phyloP scores from a whole-genome alignment of 2,329 filamentous ascomycete species.

The Ascochyta pisi region DNA sequence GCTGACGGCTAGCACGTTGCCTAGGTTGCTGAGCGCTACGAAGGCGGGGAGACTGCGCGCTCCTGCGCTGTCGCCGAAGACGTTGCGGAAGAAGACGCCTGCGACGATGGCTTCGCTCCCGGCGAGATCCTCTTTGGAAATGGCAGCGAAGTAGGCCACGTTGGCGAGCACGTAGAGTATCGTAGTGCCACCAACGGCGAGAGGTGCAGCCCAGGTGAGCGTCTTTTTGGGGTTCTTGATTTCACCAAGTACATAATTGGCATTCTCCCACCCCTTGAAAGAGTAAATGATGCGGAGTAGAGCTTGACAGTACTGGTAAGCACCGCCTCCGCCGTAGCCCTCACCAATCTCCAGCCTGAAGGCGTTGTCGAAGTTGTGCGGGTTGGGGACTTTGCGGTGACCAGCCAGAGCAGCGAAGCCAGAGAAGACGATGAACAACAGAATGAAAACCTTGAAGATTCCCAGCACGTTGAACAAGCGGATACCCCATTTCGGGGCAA shows the following conservation, averaged over 20 bases:
- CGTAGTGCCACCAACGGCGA: conserved; percentile 65
- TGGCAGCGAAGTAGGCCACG: conserved; percentile 70
- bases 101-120: conserved; percentile 67
- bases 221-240: conserved; percentile 63
- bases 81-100: conserved; percentile 66
- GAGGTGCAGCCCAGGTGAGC: conserved; percentile 62
- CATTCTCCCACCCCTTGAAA: conserved; percentile 70
- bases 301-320: conserved; percentile 60
- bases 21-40: conserved; percentile 67
- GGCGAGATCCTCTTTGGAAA: conserved; percentile 64
- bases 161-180: conserved; percentile 69
- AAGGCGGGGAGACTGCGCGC: conserved; percentile 55
- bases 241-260: conserved; percentile 67
- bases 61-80: conserved; percentile 65
- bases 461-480: conserved; percentile 66
- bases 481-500: conserved; percentile 64
- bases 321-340: conserved; percentile 44
- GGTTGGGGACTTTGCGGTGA: conserved; percentile 51
- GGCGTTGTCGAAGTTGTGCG: conserved; percentile 64
- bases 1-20: conserved; percentile 67
- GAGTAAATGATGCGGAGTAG: conserved; percentile 66
- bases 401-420: conserved; percentile 52
- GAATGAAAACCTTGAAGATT: conserved; percentile 65
- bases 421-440: conserved; percentile 67
- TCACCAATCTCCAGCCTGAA: conserved; percentile 56